Percentiles rank a stretch among this genome's conserved stretches.
These are phyloP conservation scores for Crotalaria pallida DNA, from an alignment of 306 rosid species.

Conservation along the genomic window DNA sequence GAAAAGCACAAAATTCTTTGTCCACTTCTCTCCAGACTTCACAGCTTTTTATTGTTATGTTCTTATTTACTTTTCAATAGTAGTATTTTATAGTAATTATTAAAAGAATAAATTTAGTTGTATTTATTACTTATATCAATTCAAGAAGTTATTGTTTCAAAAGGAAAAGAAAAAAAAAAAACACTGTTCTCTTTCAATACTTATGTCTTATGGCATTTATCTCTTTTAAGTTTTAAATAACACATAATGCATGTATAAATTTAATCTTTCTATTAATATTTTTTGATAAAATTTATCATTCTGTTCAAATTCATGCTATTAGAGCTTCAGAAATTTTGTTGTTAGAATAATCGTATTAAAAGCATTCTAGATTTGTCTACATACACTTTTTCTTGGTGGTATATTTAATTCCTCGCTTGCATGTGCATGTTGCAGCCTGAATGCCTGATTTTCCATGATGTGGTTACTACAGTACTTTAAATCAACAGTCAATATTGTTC, in stretches of 20 bases:
- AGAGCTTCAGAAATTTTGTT: background rate
- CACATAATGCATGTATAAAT: background rate
- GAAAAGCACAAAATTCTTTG: slow-evolving; percentile 22
- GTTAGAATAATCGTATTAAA: no score
- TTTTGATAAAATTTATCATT: no score
- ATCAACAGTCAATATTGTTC: background rate
- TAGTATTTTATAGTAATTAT: background rate
- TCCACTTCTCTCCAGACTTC: background rate
- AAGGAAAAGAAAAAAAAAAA: no score
- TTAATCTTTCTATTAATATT: background rate
- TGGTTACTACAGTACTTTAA: no score
- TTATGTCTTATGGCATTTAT: no score
- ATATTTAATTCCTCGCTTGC: background rate
- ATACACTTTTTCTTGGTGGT: background rate
- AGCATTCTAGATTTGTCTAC: background rate
- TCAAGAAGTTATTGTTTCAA: no score
- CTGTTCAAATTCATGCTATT: no score
- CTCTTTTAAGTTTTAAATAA: background rate
- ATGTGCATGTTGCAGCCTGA: background rate
- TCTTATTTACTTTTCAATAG: background rate
- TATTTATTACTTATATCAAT: no score
- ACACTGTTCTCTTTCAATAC: no score
- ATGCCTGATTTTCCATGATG: background rate
- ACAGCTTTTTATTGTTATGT: background rate
- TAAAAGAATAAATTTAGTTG: no score